Base-by-base conservation (phyloP, 805 yeast species). In the Saccharomycopsis vini region DNA sequence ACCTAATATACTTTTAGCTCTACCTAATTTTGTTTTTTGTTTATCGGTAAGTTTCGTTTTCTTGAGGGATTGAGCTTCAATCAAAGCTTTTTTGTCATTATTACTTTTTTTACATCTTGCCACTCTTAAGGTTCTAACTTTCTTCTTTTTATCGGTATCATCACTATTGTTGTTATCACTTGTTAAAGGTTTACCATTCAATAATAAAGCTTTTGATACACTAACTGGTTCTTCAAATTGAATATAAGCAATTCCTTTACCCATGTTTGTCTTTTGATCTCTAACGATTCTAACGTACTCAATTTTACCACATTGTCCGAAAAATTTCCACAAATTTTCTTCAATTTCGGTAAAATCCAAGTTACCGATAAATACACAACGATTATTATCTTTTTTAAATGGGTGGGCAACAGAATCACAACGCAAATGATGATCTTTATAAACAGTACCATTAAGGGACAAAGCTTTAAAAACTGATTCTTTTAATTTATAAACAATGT, bases 221-320 rank as follows among this genome's bases (percentile, higher is more conserved):
- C 79, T 69, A 44, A 80, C 63, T 43, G 75, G 62, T 55, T 84
- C 90, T 49, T 70, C 73, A 67, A 89, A 92, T 62, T 90, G 97
- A 29, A 92, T 88, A 59, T 89, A 85, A 4, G 95, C 98, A 66
- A 92, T 89, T 4, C 99, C 99, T 65, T 92, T 92, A 51, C 98
- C 99, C 47, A 90, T 69, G 56, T 92, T 90, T 19, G 97, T 90
- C 65, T 86, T 86, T 15, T 95, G 66, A 60, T 92, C 99, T 59
- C 99, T 77, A 28, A 92, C 75, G 38, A 92, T 73, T 61, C 99
- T 76, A 26, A 92, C 96, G 50, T 83, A 81, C 60, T 88, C 95
- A 43, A 92, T 82, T 22, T 67, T 65, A 22, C 85, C 86, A 50
- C 79, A 69, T 6, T 58, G 50, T 49, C 68, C 69, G 65, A 92